These are phyloP conservation scores for Pythium pyrilobum DNA, from an alignment of 352 stramenopile genomes.

Conservation along the genomic window DNA sequence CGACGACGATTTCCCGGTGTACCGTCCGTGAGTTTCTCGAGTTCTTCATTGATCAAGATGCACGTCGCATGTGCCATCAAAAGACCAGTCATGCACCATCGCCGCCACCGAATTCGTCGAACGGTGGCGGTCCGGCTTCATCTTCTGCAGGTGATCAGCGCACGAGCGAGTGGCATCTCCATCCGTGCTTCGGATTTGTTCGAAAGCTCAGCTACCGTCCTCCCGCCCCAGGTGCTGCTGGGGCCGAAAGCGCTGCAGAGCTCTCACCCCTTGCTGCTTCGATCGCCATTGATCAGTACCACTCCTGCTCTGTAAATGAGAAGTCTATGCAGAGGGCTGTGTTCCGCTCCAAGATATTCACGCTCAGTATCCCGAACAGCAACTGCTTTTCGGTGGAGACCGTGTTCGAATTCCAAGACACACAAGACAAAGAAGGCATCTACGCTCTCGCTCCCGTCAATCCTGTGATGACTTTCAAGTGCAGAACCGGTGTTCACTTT, in stretches of 20 bases:
- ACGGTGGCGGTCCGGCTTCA: neutral
- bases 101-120: neutral
- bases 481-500: slow-evolving; percentile 24
- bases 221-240: slow-evolving; percentile 1
- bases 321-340: slow-evolving; percentile 28
- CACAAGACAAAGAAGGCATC: slow-evolving; percentile 14
- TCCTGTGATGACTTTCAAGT: slow-evolving; percentile 20
- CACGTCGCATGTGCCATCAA: slow-evolving; percentile 19
- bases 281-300: slow-evolving; percentile 53
- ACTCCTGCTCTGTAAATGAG: slow-evolving; percentile 41
- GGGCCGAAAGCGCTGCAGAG: neutral
- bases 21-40: slow-evolving; percentile 40
- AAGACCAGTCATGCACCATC: slow-evolving; percentile 14
- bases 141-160: neutral
- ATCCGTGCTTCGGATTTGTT: slow-evolving; percentile 46
- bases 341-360: slow-evolving; percentile 59
- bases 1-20: slow-evolving; percentile 32
- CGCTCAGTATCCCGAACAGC: slow-evolving; percentile 53
- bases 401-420: slow-evolving; percentile 41
- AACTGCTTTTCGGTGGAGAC: slow-evolving; percentile 65
- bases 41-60: slow-evolving; percentile 33
- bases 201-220: slow-evolving; percentile 48
- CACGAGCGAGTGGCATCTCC: slow-evolving; percentile 44
- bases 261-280: slow-evolving; percentile 20
- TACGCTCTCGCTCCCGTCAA: slow-evolving; percentile 14